Conservation (phyloP, 495 filamentous ascomycete species). For the Sordaria brevicollis region DNA sequence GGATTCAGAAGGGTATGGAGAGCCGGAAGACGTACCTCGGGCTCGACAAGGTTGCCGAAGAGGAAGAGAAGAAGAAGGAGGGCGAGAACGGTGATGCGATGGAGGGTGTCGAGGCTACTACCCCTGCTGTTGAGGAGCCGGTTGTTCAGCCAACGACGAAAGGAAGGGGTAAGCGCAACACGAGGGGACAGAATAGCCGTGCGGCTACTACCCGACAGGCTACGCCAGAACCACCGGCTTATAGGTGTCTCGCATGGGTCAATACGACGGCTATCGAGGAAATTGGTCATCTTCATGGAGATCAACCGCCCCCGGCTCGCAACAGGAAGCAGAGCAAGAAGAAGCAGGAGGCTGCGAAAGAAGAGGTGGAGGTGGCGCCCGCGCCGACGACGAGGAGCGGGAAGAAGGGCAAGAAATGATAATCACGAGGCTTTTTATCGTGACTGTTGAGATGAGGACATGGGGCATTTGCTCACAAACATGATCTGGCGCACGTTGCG, state of each 20-base stretch:
- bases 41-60: slow-evolving; percentile 22
- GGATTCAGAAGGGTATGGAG: slow-evolving; percentile 72
- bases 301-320: slow-evolving; percentile 58
- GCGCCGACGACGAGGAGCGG: slow-evolving; percentile 12
- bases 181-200: slow-evolving; percentile 48
- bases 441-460: background rate
- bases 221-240: slow-evolving; percentile 39
- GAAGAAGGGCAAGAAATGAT: slow-evolving; percentile 3
- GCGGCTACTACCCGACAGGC: slow-evolving; percentile 34
- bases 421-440: background rate
- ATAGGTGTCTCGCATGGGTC: slow-evolving; percentile 72
- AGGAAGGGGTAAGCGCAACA: slow-evolving; percentile 56
- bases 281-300: slow-evolving; percentile 71
- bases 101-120: slow-evolving; percentile 5
- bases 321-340: slow-evolving; percentile 42
- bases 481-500: background rate
- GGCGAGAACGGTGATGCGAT: slow-evolving; percentile 30
- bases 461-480: background rate
- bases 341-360: slow-evolving; percentile 17
- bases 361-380: slow-evolving; percentile 5
- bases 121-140: background rate
- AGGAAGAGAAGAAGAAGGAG: slow-evolving; percentile 45
- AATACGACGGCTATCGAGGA: slow-evolving; percentile 70
- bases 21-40: slow-evolving; percentile 62
- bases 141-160: slow-evolving; percentile 20